Percentiles rank a stretch among this genome's conserved stretches.
These are phyloP conservation scores for Backusella westeae DNA, from an alignment of 192 early-diverging fungal species.

Conservation along the genomic window DNA sequence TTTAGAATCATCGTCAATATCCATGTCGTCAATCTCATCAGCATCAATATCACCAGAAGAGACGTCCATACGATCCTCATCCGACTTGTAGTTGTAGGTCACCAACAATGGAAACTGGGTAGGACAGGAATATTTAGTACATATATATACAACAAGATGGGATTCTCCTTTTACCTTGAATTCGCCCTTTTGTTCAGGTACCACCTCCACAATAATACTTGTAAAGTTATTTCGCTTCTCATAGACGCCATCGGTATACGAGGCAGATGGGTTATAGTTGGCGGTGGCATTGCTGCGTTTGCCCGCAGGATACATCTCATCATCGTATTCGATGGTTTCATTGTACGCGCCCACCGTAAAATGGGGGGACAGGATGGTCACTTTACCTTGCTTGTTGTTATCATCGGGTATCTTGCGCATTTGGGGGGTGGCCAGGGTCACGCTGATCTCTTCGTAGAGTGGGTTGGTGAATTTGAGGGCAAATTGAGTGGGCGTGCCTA, in stretches of 20 bases:
- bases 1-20: slow-evolving; percentile 27
- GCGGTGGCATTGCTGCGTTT: slow-evolving; percentile 24
- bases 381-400: slow-evolving; percentile 7
- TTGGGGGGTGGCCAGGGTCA: slow-evolving; percentile 52
- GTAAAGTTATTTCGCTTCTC: slow-evolving; percentile 64
- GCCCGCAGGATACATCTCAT: slow-evolving; percentile 48
- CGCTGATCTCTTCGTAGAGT: slow-evolving; percentile 65
- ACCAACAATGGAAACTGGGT: slow-evolving; percentile 60
- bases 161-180: slow-evolving; percentile 42
- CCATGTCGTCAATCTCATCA: slow-evolving; percentile 31
- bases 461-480: slow-evolving; percentile 82
- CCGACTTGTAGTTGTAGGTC: slow-evolving; percentile 47
- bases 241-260: slow-evolving; percentile 49
- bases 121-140: not conserved
- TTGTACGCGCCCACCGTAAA: slow-evolving; percentile 74
- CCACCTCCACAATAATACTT: slow-evolving; percentile 57
- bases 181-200: slow-evolving; percentile 48
- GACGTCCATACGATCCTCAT: slow-evolving; percentile 38
- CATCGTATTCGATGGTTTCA: slow-evolving; percentile 82
- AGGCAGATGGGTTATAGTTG: slow-evolving; percentile 7
- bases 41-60: slow-evolving; percentile 37
- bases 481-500: slow-evolving; percentile 41
- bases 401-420: slow-evolving; percentile 18
- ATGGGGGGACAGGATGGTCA: slow-evolving; percentile 51
- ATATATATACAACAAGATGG: not conserved